Evolutionary conservation across 371 early-diverging fungal species (phyloP), one percentile per base, ranked within the genome.

Genomic region (Mucor piriformis): DNA sequence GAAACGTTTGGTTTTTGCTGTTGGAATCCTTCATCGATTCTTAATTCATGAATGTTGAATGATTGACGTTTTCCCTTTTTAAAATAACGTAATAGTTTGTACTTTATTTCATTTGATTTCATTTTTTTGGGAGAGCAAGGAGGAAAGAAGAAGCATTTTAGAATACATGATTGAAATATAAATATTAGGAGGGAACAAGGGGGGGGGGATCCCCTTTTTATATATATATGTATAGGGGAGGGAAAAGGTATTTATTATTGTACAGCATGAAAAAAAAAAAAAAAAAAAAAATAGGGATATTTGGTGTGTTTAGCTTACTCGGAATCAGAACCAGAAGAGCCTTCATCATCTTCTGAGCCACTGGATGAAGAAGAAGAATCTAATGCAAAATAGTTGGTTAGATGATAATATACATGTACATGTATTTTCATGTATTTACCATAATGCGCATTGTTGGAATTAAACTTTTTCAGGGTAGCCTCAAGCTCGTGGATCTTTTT

Each of bases 401-500:
- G 38, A 38, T n/a, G n/a, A n/a, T n/a, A n/a, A n/a, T n/a, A 29
- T 29, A 29, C 29, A 29, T 29, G 29, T 29, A 8, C 8, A 8
- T 1, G 29, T 29, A 29, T 8, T n/a, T n/a, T n/a, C n/a, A n/a
- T 29, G 29, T 4, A 29, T 8, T 29, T 0, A 29, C 29, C 29
- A 29, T 29, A 29, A 29, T 29, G 29, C 29, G 29, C 29, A 29
- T 29, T 29, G 29, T 10, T 16, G 2, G 6, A 40, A 40, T 10
- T 13, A 46, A 46, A 46, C 13, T 46, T 13, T 15, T 24, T 10
- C 13, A 46, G 12, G 1, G 6, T 42, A 18, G 18, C 42, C 61
- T 90, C 87, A 13, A 92, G 72, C 65, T 86, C 83, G 18, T 69
- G 76, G 50, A 88, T 88, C 67, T 83, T 81, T 20, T 77, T 76